These are phyloP conservation scores for Rhodomyrtus psidioides DNA, from an alignment of 441 rosid genomes.

Conservation along the genomic window DNA sequence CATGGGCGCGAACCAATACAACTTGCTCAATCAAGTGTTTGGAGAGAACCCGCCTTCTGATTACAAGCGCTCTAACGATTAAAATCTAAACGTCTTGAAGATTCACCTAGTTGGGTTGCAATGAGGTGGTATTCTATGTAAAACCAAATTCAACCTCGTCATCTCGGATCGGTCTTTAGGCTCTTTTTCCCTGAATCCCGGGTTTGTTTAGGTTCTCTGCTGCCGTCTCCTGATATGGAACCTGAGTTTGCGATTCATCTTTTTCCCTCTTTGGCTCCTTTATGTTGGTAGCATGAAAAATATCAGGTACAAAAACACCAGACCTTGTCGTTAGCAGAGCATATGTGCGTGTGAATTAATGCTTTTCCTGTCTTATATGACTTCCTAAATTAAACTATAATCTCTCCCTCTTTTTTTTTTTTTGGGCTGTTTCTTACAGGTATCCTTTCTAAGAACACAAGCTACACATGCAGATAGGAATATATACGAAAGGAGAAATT, in stretches of 20 bases:
- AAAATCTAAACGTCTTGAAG: not conserved
- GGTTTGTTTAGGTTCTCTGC: not conserved
- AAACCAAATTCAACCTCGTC: not conserved
- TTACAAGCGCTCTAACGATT: not conserved
- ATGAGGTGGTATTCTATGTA: not conserved
- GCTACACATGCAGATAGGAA: not conserved
- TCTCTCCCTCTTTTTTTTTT: not conserved
- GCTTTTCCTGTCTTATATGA: not conserved
- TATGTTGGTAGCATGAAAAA: not conserved
- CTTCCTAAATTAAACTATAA: not conserved
- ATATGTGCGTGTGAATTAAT: not conserved
- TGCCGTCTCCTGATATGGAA: not conserved
- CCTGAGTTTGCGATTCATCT: not conserved
- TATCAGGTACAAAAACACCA: not conserved
- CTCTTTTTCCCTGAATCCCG: not conserved
- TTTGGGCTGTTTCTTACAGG: not conserved
- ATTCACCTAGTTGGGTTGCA: not conserved
- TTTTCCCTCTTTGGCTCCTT: not conserved
- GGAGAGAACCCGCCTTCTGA: constrained; percentile 5
- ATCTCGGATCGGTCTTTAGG: not conserved
- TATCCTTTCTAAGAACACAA: not conserved
- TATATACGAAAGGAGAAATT: not conserved
- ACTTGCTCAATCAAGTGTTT: constrained; percentile 17
- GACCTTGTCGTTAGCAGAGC: not conserved
- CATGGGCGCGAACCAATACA: constrained; percentile 11